A percentile compares a stretch with the other conserved stretches of the same genome.
Evolutionary conservation across 129 eudicot genomes (phyloP).

Genomic region (Scalesia atractyloides): DNA sequence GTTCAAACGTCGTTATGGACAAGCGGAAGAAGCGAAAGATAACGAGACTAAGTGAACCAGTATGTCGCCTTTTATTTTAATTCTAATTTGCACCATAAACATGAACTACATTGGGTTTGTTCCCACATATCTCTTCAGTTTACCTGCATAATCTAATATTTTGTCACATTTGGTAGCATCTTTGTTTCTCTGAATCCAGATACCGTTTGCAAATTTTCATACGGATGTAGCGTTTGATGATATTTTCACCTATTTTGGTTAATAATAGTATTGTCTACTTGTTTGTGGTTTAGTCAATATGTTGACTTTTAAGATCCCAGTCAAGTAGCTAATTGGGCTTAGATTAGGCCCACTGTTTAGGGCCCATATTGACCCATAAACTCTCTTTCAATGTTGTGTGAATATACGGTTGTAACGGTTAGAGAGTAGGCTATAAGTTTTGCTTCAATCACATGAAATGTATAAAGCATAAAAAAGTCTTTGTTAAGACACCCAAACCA

Average conservation of each 20-base stretch:
- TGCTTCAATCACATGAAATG: constrained; percentile 43
- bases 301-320: too few species aligned
- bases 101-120: constrained; percentile 22
- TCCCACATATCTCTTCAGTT: background rate
- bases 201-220: constrained; percentile 4
- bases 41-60: constrained; percentile 38
- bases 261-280: background rate
- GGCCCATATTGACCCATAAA: background rate
- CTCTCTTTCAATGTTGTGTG: constrained; percentile 14
- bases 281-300: too few species aligned
- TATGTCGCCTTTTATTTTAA: constrained; percentile 15
- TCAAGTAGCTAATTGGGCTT: too few species aligned
- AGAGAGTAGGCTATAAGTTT: constrained; percentile 27
- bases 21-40: constrained; percentile 55
- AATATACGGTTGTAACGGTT: constrained; percentile 16
- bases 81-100: constrained; percentile 15
- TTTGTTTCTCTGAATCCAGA: constrained; percentile 10
- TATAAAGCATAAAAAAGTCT: constrained; percentile 7
- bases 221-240: background rate
- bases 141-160: background rate
- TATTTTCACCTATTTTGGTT: background rate
- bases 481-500: constrained; percentile 23
- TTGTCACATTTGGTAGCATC: background rate
- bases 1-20: constrained; percentile 82
- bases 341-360: constrained; percentile 17